These are phyloP conservation scores for Apophysomyces ossiformis DNA, from an alignment of 371 early-diverging fungal genomes.

Conservation along the genomic window DNA sequence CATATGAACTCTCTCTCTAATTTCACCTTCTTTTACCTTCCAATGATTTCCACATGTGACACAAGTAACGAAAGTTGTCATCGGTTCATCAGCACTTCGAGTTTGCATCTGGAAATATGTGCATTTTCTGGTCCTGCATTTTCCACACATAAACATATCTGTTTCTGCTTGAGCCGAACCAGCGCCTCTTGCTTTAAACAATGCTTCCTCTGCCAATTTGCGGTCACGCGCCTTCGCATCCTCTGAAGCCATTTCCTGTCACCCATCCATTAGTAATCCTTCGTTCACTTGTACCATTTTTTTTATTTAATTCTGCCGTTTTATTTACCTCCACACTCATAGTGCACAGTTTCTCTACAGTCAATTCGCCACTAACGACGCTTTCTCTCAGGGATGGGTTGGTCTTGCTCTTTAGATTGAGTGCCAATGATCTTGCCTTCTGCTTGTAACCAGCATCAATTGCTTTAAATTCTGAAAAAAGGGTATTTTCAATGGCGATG, in stretches of 20 bases:
- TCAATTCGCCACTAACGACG: slow-evolving; percentile 74
- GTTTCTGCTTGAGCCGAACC: slow-evolving; percentile 84
- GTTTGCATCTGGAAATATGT: slow-evolving; percentile 95
- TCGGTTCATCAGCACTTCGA: slow-evolving; percentile 98
- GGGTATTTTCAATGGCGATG: slow-evolving; percentile 66
- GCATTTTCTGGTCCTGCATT: slow-evolving; percentile 88
- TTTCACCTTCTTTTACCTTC: slow-evolving; percentile 56
- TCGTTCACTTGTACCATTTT: not conserved
- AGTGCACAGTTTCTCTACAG: slow-evolving; percentile 67
- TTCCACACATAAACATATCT: slow-evolving; percentile 94
- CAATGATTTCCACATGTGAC: slow-evolving; percentile 82
- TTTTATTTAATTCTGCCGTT: not conserved
- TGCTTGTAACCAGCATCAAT: slow-evolving; percentile 72
- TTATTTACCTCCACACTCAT: slow-evolving; percentile 72
- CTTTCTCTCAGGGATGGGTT: slow-evolving; percentile 82
- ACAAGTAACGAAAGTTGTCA: slow-evolving; percentile 96
- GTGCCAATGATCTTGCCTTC: slow-evolving; percentile 79
- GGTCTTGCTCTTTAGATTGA: slow-evolving; percentile 83
- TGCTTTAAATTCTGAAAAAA: slow-evolving; percentile 59
- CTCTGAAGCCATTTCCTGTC: slow-evolving; percentile 86
- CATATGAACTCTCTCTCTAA: not conserved
- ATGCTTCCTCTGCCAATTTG: slow-evolving; percentile 71
- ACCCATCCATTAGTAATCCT: slow-evolving; percentile 1
- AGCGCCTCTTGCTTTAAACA: slow-evolving; percentile 85
- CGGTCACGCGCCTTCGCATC: slow-evolving; percentile 76